These are phyloP conservation scores for Tolypocladium tundrense DNA, from an alignment of 2,329 filamentous ascomycete genomes.

Conservation along the genomic window DNA sequence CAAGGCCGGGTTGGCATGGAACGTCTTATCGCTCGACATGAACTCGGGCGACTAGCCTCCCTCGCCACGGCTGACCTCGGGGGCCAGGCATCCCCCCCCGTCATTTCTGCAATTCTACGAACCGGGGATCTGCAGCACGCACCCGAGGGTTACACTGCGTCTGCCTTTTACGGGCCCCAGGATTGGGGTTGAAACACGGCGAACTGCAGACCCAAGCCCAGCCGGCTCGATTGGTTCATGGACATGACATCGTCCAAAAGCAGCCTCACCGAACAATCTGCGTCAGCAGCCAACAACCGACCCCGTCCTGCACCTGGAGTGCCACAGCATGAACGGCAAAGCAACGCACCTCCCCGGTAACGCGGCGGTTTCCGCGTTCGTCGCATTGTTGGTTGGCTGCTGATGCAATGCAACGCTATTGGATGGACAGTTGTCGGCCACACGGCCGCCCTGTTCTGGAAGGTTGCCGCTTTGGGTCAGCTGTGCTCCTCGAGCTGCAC, in stretches of 20 bases:
- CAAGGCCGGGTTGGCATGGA: background rate
- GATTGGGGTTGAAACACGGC: background rate
- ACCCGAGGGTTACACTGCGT: background rate
- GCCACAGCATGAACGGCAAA: background rate
- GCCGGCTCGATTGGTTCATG: background rate
- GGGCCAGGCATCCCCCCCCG: background rate
- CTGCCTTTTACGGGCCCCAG: background rate
- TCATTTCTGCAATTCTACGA: background rate
- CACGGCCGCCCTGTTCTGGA: background rate
- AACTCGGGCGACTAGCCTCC: background rate
- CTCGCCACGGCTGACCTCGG: background rate
- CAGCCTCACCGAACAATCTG: background rate
- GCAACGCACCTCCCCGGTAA: background rate
- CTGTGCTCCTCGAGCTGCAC: background rate
- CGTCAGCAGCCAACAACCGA: background rate
- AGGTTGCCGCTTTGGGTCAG: background rate
- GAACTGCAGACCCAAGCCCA: background rate
- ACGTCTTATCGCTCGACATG: background rate
- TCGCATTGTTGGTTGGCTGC: background rate
- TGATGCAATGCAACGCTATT: background rate
- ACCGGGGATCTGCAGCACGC: background rate
- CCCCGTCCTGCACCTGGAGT: background rate
- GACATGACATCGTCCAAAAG: background rate
- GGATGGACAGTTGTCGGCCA: background rate
- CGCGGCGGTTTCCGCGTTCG: background rate